phyloP scores from a whole-genome alignment of 768 basidiomycete genomes.

The Pleurotus salmoneostramineus region DNA sequence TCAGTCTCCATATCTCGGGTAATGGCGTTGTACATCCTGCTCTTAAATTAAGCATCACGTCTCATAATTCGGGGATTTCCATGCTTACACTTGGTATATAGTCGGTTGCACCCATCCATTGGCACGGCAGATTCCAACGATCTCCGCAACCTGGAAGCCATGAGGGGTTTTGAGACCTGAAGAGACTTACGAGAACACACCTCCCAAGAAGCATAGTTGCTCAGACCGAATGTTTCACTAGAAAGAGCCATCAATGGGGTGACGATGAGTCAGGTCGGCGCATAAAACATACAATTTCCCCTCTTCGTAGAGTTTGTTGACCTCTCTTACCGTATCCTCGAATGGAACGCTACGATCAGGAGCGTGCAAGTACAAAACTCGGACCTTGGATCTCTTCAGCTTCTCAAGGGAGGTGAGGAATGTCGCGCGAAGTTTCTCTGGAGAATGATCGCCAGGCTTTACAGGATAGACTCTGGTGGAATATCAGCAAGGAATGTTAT shows the following conservation, averaged over 20 bases:
- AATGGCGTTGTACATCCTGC: constrained; percentile 15
- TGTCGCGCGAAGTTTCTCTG: constrained; percentile 29
- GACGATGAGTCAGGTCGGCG: neutral
- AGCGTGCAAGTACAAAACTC: constrained; percentile 43
- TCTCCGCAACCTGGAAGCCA: constrained; percentile 35
- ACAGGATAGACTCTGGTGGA: constrained; percentile 35
- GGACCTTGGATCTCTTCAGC: constrained; percentile 35
- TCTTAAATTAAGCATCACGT: neutral
- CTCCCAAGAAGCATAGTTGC: constrained; percentile 45
- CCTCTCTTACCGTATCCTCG: constrained; percentile 35
- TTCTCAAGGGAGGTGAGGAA: constrained; percentile 33
- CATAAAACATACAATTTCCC: constrained; percentile 26
- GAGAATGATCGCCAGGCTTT: constrained; percentile 37
- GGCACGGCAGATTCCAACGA: constrained; percentile 39
- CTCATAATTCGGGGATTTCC: neutral
- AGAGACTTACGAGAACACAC: constrained; percentile 12
- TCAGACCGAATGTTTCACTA: constrained; percentile 45
- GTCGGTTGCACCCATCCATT: constrained; percentile 39
- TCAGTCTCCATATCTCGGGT: constrained; percentile 16
- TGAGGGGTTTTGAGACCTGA: neutral
- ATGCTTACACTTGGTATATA: constrained; percentile 32
- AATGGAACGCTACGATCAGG: constrained; percentile 43
- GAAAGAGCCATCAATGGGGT: neutral
- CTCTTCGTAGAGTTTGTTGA: constrained; percentile 35
- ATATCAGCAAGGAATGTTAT: constrained; percentile 33